These are phyloP conservation scores for Cercophora samala DNA, from an alignment of 495 filamentous ascomycete species.

Conservation along the genomic window DNA sequence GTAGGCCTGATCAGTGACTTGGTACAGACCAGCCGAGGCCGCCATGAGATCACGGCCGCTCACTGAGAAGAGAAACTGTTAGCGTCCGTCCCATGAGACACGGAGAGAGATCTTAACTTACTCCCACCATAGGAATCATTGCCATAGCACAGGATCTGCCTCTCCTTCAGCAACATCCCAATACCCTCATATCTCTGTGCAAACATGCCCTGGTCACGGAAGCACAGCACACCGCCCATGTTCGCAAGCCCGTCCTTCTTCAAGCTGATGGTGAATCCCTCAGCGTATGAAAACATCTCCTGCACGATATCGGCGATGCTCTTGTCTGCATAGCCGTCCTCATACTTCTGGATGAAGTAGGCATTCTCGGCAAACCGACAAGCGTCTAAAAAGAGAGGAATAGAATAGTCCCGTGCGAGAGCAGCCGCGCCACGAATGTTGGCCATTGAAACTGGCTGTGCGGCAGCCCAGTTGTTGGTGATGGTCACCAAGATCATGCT, in stretches of 20 bases:
- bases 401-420: background rate
- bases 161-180: slow-evolving; percentile 12
- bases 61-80: background rate
- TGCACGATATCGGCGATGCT: slow-evolving; percentile 11
- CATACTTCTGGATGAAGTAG: slow-evolving; percentile 14
- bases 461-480: slow-evolving; percentile 9
- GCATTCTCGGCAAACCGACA: slow-evolving; percentile 13
- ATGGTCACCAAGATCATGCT: slow-evolving; percentile 7
- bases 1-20: slow-evolving; percentile 12
- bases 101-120: slow-evolving; percentile 3
- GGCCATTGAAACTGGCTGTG: slow-evolving; percentile 9
- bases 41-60: slow-evolving; percentile 14
- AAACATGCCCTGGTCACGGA: slow-evolving; percentile 13
- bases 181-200: slow-evolving; percentile 9
- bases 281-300: slow-evolving; percentile 12
- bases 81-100: background rate
- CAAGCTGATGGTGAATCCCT: slow-evolving; percentile 15
- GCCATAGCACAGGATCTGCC: slow-evolving; percentile 12
- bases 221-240: slow-evolving; percentile 13
- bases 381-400: slow-evolving; percentile 6
- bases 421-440: slow-evolving; percentile 4
- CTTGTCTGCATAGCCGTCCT: slow-evolving; percentile 12
- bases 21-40: slow-evolving; percentile 12
- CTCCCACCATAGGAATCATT: slow-evolving; percentile 15
- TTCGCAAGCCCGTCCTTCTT: slow-evolving; percentile 16